phyloP scores from a whole-genome alignment of 352 stramenopile species.

The Aphanomyces invadans region DNA sequence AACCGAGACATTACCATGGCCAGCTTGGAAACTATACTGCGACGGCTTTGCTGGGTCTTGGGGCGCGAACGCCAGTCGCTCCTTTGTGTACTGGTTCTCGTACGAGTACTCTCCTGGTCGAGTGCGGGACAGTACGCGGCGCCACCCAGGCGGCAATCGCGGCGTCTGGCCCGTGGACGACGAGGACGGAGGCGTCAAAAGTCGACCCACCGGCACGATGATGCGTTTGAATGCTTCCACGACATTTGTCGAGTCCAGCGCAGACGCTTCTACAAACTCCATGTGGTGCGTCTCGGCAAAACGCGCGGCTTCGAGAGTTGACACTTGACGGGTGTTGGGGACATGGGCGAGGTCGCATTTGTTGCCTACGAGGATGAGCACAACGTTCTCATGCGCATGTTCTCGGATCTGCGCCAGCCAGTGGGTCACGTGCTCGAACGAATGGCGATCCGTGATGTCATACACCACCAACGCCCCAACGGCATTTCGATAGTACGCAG shows the following conservation, averaged over 20 bases:
- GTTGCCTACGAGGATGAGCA: conserved; percentile 81
- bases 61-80: conserved; percentile 79
- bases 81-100: conserved; percentile 84
- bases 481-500: conserved; percentile 88
- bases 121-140: conserved; percentile 72
- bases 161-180: conserved; percentile 45
- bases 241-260: conserved; percentile 79
- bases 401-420: conserved; percentile 79
- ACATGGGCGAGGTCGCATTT: conserved; percentile 80
- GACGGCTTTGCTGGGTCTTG: conserved; percentile 81
- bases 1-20: background rate
- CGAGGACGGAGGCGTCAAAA: conserved; percentile 46
- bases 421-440: conserved; percentile 69
- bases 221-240: conserved; percentile 84
- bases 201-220: conserved; percentile 71
- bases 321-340: conserved; percentile 70
- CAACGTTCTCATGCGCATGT: conserved; percentile 72
- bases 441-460: conserved; percentile 84
- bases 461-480: conserved; percentile 90
- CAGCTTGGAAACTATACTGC: conserved; percentile 67
- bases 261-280: conserved; percentile 83
- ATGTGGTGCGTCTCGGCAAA: conserved; percentile 75
- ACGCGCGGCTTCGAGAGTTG: conserved; percentile 73
- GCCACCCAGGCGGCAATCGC: conserved; percentile 58
- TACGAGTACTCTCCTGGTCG: conserved; percentile 79